Percentiles rank a stretch among this genome's conserved stretches.
Evolutionary conservation across 106 monocot species (phyloP).

Genomic region (Allium sativum): DNA sequence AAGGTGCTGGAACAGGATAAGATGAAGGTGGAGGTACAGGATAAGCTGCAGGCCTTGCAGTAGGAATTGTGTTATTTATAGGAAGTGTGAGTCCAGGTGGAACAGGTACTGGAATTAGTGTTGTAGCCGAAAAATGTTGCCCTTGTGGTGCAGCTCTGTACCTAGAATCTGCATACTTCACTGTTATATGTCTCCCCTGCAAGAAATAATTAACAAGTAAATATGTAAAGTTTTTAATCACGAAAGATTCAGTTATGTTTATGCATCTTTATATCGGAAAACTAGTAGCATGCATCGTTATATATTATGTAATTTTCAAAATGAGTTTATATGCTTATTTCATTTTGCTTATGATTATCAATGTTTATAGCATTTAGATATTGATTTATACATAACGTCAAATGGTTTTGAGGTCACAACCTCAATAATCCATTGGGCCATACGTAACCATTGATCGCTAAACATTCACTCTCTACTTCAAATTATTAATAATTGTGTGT

Average conservation of each 20-base stretch:
- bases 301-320: neutral
- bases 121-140: conserved; percentile 16
- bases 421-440: too few relatives aligned
- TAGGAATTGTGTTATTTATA: too few relatives aligned
- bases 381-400: neutral
- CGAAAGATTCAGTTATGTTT: too few relatives aligned
- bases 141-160: conserved; percentile 12
- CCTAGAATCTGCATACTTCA: conserved; percentile 34
- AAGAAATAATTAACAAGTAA: neutral
- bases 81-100: neutral
- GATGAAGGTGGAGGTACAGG: too few relatives aligned
- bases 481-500: neutral
- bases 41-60: too few relatives aligned
- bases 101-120: conserved; percentile 21
- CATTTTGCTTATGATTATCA: neutral
- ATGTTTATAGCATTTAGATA: neutral
- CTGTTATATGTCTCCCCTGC: conserved; percentile 40
- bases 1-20: too few relatives aligned
- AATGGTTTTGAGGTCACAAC: neutral
- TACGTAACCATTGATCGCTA: neutral
- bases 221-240: neutral
- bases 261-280: too few relatives aligned
- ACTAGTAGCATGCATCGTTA: neutral
- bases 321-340: neutral
- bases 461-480: neutral